phyloP scores from a whole-genome alignment of 2,329 filamentous ascomycete genomes.

The Drechslerella dactyloides region DNA sequence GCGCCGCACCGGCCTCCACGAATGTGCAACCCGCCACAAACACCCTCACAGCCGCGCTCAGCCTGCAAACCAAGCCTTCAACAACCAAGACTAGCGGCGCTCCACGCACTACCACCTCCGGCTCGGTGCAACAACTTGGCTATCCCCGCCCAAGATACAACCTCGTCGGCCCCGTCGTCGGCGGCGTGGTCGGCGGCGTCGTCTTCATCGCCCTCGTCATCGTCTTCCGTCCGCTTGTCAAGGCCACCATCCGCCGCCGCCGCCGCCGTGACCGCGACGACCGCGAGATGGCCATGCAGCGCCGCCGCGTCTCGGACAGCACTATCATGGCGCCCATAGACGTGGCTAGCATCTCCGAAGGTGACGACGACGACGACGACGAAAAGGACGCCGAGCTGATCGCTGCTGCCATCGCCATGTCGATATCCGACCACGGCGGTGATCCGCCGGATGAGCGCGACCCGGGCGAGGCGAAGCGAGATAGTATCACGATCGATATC shows the following conservation, averaged over 20 bases:
- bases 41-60: slow-evolving; percentile 22
- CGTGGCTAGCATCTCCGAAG: slow-evolving; percentile 5
- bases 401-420: slow-evolving; percentile 25
- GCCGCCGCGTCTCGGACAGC: slow-evolving; percentile 8
- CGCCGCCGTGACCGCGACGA: slow-evolving; percentile 2
- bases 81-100: slow-evolving; percentile 1
- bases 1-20: slow-evolving; percentile 3
- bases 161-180: slow-evolving; percentile 27
- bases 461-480: slow-evolving; percentile 1
- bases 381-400: slow-evolving; percentile 39
- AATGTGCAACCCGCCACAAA: slow-evolving; percentile 20
- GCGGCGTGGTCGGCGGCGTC: slow-evolving; percentile 31
- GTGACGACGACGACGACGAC: slow-evolving; percentile 29
- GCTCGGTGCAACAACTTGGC: background rate
- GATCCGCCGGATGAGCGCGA: background rate
- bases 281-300: slow-evolving; percentile 2
- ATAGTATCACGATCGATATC: slow-evolving; percentile 22
- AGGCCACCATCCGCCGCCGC: slow-evolving; percentile 9
- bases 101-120: slow-evolving; percentile 7
- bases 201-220: slow-evolving; percentile 30
- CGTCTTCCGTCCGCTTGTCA: slow-evolving; percentile 39
- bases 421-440: slow-evolving; percentile 17
- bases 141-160: slow-evolving; percentile 3
- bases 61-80: background rate
- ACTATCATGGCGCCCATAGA: slow-evolving; percentile 14